Conservation (phyloP, 1,284 basidiomycete species). For the Erythrobasidium hasegawianum region DNA sequence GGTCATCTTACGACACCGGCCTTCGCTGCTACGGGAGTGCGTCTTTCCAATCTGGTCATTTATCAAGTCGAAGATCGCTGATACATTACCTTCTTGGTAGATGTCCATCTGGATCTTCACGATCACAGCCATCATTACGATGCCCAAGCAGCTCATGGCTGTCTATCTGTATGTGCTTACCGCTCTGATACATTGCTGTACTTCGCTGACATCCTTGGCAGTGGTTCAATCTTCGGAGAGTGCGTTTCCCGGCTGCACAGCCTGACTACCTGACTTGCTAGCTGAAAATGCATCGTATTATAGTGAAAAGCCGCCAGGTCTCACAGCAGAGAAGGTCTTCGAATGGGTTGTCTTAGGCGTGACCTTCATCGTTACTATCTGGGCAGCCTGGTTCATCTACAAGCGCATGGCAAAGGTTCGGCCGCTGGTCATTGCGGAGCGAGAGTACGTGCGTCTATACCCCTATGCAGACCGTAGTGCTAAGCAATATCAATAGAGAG, state of each 20-base stretch:
- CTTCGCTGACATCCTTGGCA: conserved; percentile 51
- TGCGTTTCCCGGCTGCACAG: conserved; percentile 33
- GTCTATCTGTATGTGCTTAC: conserved; percentile 37
- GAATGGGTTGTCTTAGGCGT: conserved; percentile 47
- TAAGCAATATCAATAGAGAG: neutral
- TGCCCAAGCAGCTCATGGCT: conserved; percentile 61
- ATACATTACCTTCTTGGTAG: conserved; percentile 66
- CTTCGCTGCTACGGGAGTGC: neutral
- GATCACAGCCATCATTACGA: conserved; percentile 65
- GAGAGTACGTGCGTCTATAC: conserved; percentile 43
- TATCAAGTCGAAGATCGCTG: neutral
- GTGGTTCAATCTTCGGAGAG: conserved; percentile 46
- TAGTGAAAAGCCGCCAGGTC: conserved; percentile 11
- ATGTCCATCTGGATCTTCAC: conserved; percentile 69
- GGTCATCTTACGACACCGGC: conserved; percentile 52
- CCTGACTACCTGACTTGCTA: conserved; percentile 30
- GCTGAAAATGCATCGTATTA: neutral
- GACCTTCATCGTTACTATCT: conserved; percentile 61
- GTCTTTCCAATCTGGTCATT: neutral
- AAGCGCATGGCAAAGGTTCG: conserved; percentile 70
- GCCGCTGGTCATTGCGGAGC: conserved; percentile 65
- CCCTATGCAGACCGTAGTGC: neutral
- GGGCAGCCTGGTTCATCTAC: conserved; percentile 79
- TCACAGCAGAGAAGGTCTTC: conserved; percentile 45
- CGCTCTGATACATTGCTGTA: conserved; percentile 61